Evolutionary conservation across 345 rosid species (phyloP).

Genomic region (Excoecaria cochinchinensis): DNA sequence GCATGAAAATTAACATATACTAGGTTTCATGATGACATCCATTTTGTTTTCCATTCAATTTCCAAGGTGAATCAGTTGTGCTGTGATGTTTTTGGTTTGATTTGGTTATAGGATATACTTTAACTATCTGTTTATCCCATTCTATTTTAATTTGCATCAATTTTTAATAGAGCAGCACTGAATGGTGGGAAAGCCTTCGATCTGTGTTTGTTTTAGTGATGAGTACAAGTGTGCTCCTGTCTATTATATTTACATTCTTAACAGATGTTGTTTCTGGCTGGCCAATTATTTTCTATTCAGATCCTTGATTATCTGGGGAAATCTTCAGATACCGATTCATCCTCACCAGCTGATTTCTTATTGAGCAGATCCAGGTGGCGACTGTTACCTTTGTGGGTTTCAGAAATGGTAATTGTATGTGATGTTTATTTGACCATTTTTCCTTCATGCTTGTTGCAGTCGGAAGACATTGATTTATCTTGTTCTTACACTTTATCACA

Average conservation of each 20-base stretch:
- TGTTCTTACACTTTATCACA: constrained; percentile 85
- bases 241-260: not conserved
- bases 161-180: not conserved
- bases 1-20: no score
- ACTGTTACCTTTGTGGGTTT: constrained; percentile 20
- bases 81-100: not conserved
- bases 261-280: not conserved
- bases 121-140: not conserved
- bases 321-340: constrained; percentile 72
- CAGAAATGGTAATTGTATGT: not conserved
- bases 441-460: constrained; percentile 50
- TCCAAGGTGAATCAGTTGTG: not conserved
- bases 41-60: not conserved
- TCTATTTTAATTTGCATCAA: not conserved
- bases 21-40: not conserved
- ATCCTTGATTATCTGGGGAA: constrained; percentile 85
- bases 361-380: constrained; percentile 89
- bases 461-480: constrained; percentile 94
- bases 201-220: not conserved
- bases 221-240: not conserved
- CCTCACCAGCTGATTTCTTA: constrained; percentile 73
- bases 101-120: not conserved
- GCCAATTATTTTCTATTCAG: constrained; percentile 36
- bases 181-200: not conserved
- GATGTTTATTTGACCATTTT: constrained; percentile 30